These are phyloP conservation scores for Curvularia hawaiiensis DNA, from an alignment of 2,329 filamentous ascomycete species.

Conservation along the genomic window DNA sequence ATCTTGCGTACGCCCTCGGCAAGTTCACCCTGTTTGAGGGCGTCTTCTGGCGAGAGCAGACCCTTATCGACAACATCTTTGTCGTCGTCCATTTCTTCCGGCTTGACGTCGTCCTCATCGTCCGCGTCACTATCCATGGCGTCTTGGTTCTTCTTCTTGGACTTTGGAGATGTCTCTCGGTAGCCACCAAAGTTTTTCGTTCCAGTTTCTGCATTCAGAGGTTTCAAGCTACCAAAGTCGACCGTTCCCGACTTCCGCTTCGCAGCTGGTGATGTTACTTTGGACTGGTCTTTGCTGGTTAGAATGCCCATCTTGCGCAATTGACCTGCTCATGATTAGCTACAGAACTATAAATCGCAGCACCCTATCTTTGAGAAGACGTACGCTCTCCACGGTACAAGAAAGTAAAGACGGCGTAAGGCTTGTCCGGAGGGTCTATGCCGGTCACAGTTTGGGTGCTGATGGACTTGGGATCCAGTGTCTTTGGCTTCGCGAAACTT, in stretches of 20 bases:
- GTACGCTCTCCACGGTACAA: conserved; percentile 94
- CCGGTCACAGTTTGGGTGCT: conserved; percentile 99
- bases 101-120: conserved; percentile 69
- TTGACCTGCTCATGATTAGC: conserved; percentile 67
- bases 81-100: conserved; percentile 62
- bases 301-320: conserved; percentile 95
- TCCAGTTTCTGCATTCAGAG: conserved; percentile 77
- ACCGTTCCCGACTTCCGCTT: conserved; percentile 83
- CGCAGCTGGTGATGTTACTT: conserved; percentile 62
- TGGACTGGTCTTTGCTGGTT: conserved; percentile 65
- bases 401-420: conserved; percentile 96
- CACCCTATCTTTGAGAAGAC: conserved; percentile 47
- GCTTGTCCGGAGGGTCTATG: conserved; percentile 93
- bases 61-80: conserved; percentile 63
- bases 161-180: conserved; percentile 63
- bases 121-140: conserved; percentile 79
- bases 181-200: conserved; percentile 91
- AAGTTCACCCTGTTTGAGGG: conserved; percentile 72
- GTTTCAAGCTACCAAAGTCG: conserved; percentile 83
- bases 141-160: conserved; percentile 58
- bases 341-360: background rate
- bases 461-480: conserved; percentile 93
- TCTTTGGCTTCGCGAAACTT: conserved; percentile 96
- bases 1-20: conserved; percentile 83
- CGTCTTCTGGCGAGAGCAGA: conserved; percentile 70